A percentile compares a stretch with the other conserved stretches of the same genome.
These are phyloP conservation scores for Rhododendron mucronatum DNA, from an alignment of 148 eudicot genomes.

Conservation along the genomic window DNA sequence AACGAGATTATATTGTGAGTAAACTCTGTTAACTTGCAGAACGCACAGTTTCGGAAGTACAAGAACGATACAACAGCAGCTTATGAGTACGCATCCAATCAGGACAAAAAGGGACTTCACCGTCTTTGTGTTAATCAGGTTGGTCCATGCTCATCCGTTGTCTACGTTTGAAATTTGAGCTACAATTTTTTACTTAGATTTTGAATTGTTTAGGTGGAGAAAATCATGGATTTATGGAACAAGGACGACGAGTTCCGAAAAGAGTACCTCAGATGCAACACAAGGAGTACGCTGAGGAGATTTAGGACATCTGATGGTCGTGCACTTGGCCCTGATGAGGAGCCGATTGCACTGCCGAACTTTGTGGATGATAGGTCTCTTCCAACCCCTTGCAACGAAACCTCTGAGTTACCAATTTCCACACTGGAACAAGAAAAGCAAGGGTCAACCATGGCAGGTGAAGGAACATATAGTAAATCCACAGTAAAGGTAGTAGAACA, in stretches of 20 bases:
- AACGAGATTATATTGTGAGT: neutral
- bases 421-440: slow-evolving; percentile 26
- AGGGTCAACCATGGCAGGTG: slow-evolving; percentile 16
- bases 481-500: slow-evolving; percentile 29
- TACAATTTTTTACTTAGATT: neutral
- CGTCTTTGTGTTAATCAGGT: slow-evolving; percentile 66
- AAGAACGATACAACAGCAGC: slow-evolving; percentile 59
- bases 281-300: slow-evolving; percentile 65
- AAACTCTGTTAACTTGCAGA: slow-evolving; percentile 42
- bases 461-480: slow-evolving; percentile 24
- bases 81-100: slow-evolving; percentile 33
- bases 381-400: slow-evolving; percentile 21
- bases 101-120: slow-evolving; percentile 54
- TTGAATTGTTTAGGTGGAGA: slow-evolving; percentile 51
- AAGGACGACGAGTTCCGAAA: slow-evolving; percentile 57
- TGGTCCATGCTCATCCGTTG: slow-evolving; percentile 3
- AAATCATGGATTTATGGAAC: slow-evolving; percentile 69
- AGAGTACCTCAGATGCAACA: slow-evolving; percentile 59
- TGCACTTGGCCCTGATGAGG: slow-evolving; percentile 77
- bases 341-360: slow-evolving; percentile 34
- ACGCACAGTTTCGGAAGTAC: slow-evolving; percentile 44
- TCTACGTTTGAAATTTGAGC: neutral
- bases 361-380: slow-evolving; percentile 17
- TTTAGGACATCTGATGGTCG: slow-evolving; percentile 83
- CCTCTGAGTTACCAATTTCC: slow-evolving; percentile 13